Conservation (phyloP, 1,139 yeast genomes). For the Candida tetrigidarum region DNA sequence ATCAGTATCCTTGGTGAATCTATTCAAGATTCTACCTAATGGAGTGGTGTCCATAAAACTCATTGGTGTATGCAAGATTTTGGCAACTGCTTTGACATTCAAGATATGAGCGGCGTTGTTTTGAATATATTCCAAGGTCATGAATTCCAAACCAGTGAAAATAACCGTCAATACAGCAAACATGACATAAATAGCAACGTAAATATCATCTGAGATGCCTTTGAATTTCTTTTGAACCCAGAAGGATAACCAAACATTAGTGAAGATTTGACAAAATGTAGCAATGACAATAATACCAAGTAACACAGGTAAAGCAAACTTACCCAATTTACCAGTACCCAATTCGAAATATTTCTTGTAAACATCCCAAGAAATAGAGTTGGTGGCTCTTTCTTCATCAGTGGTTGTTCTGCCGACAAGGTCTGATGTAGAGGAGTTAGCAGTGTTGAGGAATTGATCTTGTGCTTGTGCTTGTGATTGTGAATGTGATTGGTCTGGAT, state of each 20-base stretch:
- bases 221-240: constrained; percentile 37
- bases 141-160: constrained; percentile 54
- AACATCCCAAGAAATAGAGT: constrained; percentile 43
- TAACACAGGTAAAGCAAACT: constrained; percentile 34
- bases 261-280: constrained; percentile 39
- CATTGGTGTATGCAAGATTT: constrained; percentile 49
- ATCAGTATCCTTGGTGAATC: constrained; percentile 61
- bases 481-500: background rate
- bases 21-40: constrained; percentile 48
- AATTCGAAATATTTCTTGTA: constrained; percentile 38
- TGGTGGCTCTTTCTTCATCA: constrained; percentile 44
- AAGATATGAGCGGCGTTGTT: constrained; percentile 44
- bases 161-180: constrained; percentile 47
- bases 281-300: constrained; percentile 44
- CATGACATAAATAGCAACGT: constrained; percentile 37
- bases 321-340: constrained; percentile 45
- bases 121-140: constrained; percentile 57
- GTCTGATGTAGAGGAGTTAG: constrained; percentile 13
- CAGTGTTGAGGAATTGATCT: background rate
- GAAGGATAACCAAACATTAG: constrained; percentile 46
- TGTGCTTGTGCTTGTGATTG: background rate
- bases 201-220: constrained; percentile 27
- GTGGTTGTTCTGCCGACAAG: constrained; percentile 31
- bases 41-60: constrained; percentile 50
- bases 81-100: constrained; percentile 41